Evolutionary conservation across 331 rosid species (phyloP), one percentile per base, ranked within the genome.

Genomic region (Prunus yedoensis): DNA sequence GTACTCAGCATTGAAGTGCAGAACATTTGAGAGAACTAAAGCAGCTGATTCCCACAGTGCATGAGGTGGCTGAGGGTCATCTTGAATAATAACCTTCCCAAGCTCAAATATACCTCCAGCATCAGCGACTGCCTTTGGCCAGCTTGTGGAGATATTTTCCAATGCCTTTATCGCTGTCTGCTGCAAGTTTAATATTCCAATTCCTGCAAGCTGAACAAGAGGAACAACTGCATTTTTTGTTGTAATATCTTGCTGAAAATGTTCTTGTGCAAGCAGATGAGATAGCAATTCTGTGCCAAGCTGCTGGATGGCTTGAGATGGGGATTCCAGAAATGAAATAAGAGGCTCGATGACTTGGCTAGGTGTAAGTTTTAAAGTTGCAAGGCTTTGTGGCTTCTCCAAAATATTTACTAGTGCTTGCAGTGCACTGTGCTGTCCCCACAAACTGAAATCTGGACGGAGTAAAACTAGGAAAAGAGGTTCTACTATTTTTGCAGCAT

Each of bases 371-470:
- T 92, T 89, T 74, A 94, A 80, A 77, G 96, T 89, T 61, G 89
- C 87, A 69, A 94, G 97, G 79, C 96, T 90, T 75, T 94, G 97
- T 46, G 97, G 99, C 88, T 94, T 94, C 87, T 94, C 99, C 85
- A 94, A 85, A 83, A 94, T 89, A 89, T 94, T 94, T 79, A 94
- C 99, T 45, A 94, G 93, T 25, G 99, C 92, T 88, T 92, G 99
- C 83, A 94, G 84, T 88, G 99, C 95, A 81, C 97, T 92, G 80
- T 94, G 97, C 83, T 92, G 97, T 76, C 99, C 99, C 99, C 96
- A 89, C 89, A 94, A 71, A 85, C 87, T 83, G 78, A 94, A 86
- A 87, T 94, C 97, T 74, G 81, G 85, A 58, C 91, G 93, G 53
- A 83, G 92, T 80, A 94, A 88, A 84, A 92, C 93, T 80, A 89